A percentile compares a stretch with the other conserved stretches of the same genome.
Conservation (phyloP, 192 early-diverging fungal species). For the Cladochytrium replicatum region DNA sequence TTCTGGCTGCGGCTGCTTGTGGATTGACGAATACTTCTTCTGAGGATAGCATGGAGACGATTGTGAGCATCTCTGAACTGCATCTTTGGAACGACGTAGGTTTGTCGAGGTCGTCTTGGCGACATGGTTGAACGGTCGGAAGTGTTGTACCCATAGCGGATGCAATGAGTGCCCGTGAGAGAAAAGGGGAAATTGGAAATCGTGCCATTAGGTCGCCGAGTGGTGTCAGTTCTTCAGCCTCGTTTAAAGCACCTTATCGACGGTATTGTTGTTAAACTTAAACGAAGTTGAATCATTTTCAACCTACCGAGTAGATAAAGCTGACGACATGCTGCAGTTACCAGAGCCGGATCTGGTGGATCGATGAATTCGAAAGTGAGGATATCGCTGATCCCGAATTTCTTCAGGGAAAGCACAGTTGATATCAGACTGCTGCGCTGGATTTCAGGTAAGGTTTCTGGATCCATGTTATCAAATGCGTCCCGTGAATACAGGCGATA, state of each 20-base stretch:
- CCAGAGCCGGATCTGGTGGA: constrained; percentile 33
- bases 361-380: constrained; percentile 53
- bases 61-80: constrained; percentile 33
- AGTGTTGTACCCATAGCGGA: constrained; percentile 4
- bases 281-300: background rate
- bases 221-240: constrained; percentile 30
- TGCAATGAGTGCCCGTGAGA: constrained; percentile 30
- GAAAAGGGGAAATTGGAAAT: constrained; percentile 35
- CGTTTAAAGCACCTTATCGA: constrained; percentile 34
- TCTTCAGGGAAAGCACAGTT: constrained; percentile 38
- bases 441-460: constrained; percentile 48
- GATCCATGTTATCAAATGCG: constrained; percentile 37
- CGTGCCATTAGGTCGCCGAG: constrained; percentile 32
- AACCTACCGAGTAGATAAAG: constrained; percentile 33
- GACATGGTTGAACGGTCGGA: background rate
- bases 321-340: constrained; percentile 29
- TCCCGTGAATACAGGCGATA: constrained; percentile 49
- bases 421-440: constrained; percentile 37
- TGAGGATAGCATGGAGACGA: constrained; percentile 37
- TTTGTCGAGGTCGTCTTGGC: constrained; percentile 10
- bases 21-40: constrained; percentile 29
- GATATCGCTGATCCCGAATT: constrained; percentile 45
- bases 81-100: no score
- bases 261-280: background rate
- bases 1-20: background rate